A percentile compares a stretch with the other conserved stretches of the same genome.
These are phyloP conservation scores for Protomyces lactucae-debilis DNA, from an alignment of 1,139 yeast species.

Conservation along the genomic window DNA sequence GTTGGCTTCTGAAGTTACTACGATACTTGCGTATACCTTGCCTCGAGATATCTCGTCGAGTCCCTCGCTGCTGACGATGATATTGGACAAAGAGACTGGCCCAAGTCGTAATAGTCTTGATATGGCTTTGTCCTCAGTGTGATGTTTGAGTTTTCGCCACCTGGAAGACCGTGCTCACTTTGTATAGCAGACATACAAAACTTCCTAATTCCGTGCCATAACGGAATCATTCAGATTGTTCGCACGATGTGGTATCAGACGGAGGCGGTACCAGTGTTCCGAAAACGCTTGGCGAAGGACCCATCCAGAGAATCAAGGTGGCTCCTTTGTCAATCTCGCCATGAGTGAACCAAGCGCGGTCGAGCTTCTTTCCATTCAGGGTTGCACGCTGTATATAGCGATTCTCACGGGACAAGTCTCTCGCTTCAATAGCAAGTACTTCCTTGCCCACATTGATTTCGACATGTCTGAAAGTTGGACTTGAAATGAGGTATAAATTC, in stretches of 20 bases:
- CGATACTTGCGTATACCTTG: too few relatives aligned
- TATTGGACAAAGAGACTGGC: too few relatives aligned
- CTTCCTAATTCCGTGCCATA: too few relatives aligned
- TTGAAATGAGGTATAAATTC: slow-evolving; percentile 8
- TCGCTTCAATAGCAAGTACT: neutral
- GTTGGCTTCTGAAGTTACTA: too few relatives aligned
- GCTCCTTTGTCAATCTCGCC: slow-evolving; percentile 13
- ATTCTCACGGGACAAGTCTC: neutral
- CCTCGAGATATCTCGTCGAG: too few relatives aligned
- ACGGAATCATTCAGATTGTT: too few relatives aligned
- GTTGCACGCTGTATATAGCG: slow-evolving; percentile 7
- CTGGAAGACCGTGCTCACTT: too few relatives aligned
- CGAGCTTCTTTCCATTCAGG: slow-evolving; percentile 1
- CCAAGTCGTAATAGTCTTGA: too few relatives aligned
- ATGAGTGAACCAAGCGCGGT: slow-evolving; percentile 16
- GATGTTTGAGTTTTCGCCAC: too few relatives aligned
- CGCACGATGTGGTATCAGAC: slow-evolving; percentile 5
- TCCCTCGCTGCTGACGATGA: too few relatives aligned
- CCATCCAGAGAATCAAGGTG: slow-evolving; percentile 7
- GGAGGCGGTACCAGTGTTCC: slow-evolving; percentile 5
- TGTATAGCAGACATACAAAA: too few relatives aligned
- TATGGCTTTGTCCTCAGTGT: too few relatives aligned
- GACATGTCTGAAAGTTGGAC: slow-evolving; percentile 6
- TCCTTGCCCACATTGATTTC: neutral
- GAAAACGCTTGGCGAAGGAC: slow-evolving; percentile 3